Base-by-base conservation (phyloP, 129 eudicot genomes). In the Mikania micrantha region DNA sequence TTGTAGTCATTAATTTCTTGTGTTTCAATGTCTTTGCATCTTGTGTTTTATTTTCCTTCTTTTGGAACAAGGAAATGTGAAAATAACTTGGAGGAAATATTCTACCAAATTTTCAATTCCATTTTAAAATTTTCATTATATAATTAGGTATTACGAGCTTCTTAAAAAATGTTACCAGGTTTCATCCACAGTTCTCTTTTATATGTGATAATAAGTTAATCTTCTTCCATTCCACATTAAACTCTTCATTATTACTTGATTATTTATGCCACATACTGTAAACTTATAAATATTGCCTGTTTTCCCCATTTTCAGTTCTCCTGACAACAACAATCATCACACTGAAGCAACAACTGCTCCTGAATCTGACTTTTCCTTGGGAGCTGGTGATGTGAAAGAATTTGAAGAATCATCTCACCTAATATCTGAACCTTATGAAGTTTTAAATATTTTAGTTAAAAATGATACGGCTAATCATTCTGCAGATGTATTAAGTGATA, bases 241-340 rank as follows among this genome's bases (percentile, higher is more conserved):
- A 36, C 62, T 12, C 61, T 9, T 9, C 8, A 73, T 39, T 39
- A 6, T 73, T 40, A 39, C 1, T 39, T 47, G 20, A 38, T 56
- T 59, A 59, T 74, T 16, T 74, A 24, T 20, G 65, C 34, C 7
- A 7, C 31, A 39, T 9, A 3, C 65, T 41, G 78, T 39, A n/a
- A 65, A 27, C 7, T 15, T 25, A 62, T 25, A 12, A 21, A 56
- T 42, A 38, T 57, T 67, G 63, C 35, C 6, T 50, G 44, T 31
- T 64, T 58, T 74, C 48, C 16, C 29, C 15, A 44, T 16, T 72
- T 64, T 56, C 90, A 93, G 96, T 66, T 88, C 91, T 59, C 95
- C 90, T 27, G 95, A 84, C 34, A 79, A 70, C 70, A 80, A 75
- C 67, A 69, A 70, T 39, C 83, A 74, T 38, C 75, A 27, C 68